A percentile compares a stretch with the other conserved stretches of the same genome.
Evolutionary conservation across 2,329 filamentous ascomycete species (phyloP).

Genomic region (Aspergillus thermomutatus): DNA sequence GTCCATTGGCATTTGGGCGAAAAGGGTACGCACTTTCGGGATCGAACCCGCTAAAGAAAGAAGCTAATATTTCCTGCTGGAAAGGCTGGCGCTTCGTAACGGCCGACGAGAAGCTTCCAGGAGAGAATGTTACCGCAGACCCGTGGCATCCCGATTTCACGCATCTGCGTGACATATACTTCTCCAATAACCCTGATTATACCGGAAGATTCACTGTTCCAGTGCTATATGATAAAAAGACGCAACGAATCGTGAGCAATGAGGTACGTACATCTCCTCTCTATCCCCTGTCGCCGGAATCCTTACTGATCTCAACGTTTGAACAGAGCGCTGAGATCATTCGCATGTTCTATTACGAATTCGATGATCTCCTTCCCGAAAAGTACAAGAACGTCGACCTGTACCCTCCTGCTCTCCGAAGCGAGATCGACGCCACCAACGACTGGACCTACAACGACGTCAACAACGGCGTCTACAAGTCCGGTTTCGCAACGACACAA

Average conservation of each 20-base stretch:
- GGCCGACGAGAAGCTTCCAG: constrained; percentile 56
- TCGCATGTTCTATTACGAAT: constrained; percentile 80
- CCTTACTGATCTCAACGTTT: not conserved
- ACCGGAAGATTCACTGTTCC: constrained; percentile 82
- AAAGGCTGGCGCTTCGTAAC: constrained; percentile 80
- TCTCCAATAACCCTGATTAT: constrained; percentile 68
- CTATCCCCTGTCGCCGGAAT: not conserved
- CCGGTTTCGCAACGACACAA: constrained; percentile 81
- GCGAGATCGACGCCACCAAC: constrained; percentile 72
- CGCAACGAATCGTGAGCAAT: constrained; percentile 78
- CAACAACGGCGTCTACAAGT: constrained; percentile 53
- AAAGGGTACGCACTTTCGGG: constrained; percentile 48
- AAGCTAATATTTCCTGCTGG: not conserved
- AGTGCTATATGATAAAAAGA: constrained; percentile 69
- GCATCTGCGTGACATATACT: constrained; percentile 76
- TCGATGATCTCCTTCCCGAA: constrained; percentile 66
- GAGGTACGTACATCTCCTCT: constrained; percentile 53
- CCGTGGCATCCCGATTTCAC: constrained; percentile 66
- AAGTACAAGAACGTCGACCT: constrained; percentile 61
- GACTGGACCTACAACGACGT: constrained; percentile 71
- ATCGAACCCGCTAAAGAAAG: not conserved
- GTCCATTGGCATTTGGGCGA: constrained; percentile 88
- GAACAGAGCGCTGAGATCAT: constrained; percentile 73
- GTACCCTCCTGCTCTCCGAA: constrained; percentile 62
- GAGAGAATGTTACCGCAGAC: constrained; percentile 51